Conservation (phyloP, 768 basidiomycete genomes). For the Termitomyces sp. region DNA sequence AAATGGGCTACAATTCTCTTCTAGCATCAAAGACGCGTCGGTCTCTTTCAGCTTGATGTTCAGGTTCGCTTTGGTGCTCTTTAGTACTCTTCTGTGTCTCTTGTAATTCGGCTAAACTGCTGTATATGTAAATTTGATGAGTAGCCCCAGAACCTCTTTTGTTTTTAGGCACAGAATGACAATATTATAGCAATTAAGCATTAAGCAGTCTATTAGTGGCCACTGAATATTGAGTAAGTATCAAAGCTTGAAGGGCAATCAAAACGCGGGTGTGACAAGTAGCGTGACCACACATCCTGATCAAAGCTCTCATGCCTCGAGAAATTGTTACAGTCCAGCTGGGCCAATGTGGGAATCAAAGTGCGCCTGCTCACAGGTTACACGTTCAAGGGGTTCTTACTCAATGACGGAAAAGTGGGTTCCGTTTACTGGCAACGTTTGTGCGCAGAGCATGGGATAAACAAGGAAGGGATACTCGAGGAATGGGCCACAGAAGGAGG, state of each 20-base stretch:
- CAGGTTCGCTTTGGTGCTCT: neutral
- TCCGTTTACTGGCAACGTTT: slow-evolving; percentile 98
- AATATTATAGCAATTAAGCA: neutral
- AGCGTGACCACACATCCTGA: slow-evolving; percentile 6
- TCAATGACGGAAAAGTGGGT: slow-evolving; percentile 57
- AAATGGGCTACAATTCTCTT: neutral
- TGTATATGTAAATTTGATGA: neutral
- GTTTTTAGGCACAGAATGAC: neutral
- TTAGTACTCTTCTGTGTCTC: neutral
- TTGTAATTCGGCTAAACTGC: neutral
- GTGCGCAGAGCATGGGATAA: slow-evolving; percentile 98
- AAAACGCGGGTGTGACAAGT: slow-evolving; percentile 9
- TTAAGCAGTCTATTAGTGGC: no score
- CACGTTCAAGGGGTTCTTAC: neutral
- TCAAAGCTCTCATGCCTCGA: slow-evolving; percentile 54
- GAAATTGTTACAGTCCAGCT: slow-evolving; percentile 82
- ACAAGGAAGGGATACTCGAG: slow-evolving; percentile 89
- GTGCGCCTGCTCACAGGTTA: slow-evolving; percentile 37
- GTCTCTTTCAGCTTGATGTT: neutral
- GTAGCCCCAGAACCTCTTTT: no score
- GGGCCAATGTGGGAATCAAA: slow-evolving; percentile 92
- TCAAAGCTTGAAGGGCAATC: neutral
- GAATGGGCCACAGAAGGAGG: slow-evolving; percentile 96
- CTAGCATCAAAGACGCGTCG: neutral
- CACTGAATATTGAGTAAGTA: no score